Base-by-base conservation (phyloP, 192 early-diverging fungal species). In the Allomyces macrogynus region DNA sequence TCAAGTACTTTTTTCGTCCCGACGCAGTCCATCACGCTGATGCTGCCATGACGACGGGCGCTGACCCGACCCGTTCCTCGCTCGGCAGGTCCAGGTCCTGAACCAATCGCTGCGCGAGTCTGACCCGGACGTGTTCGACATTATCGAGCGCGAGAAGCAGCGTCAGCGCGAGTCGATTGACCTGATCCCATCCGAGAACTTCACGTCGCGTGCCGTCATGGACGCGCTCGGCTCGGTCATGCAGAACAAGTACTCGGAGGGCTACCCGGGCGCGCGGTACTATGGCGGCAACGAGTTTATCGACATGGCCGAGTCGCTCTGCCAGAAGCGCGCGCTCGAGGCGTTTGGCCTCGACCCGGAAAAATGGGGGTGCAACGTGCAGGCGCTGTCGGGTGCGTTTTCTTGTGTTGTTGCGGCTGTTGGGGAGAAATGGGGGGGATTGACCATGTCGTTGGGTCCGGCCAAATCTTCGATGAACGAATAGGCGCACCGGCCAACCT, bases 191-290 rank as follows among this genome's bases (percentile, higher is more conserved):
- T 94, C 91, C 62, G 93, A 99, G 86, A 99, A 99, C 85, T 99
- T 95, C 73, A 99, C 96, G 18, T 95, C 92, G 60, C 83, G 85
- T 49, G 85, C 93, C 0, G 96, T 97, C 60, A 92, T 95, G 89
- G 84, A 92, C 54, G 91, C 91, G 12, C 82, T 99, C 62, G 96
- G 96, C 24, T 95, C 93, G 11, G 85, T 95, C 42, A 92, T 99
- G 87, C 93, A 97, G 76, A 99, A 99, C 86, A 99, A 99, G 80
- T 98, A 97, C 80, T 94, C 92, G 24, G 95, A 95, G 77, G 95
- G 93, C 42, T 95, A 98, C 80, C 90, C 90, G 10, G 87, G 88
- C 27, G 92, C 93, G 23, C 86, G 92, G 70, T 99, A 99, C 82
- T 99, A 99, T 76, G 96, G 96, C 66, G 96, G 96, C 69, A 99